These are phyloP conservation scores for Orbilia brochopaga DNA, from an alignment of 2,329 filamentous ascomycete genomes.

Conservation along the genomic window DNA sequence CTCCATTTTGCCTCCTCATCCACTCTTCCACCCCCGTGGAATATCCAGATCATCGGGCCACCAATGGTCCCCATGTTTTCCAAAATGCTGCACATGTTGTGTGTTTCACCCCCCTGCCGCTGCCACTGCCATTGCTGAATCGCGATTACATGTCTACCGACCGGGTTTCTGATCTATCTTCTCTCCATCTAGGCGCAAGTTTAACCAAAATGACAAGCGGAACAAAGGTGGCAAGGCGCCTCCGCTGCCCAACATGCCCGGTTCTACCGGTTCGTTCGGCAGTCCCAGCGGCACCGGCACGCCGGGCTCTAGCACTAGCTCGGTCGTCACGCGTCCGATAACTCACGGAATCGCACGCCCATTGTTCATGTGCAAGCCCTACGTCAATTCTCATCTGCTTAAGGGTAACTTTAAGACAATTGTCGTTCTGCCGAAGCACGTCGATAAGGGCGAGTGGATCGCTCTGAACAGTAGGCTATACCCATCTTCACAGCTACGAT, in stretches of 20 bases:
- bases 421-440: conserved; percentile 87
- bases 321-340: conserved; percentile 61
- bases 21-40: background rate
- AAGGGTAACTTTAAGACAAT: conserved; percentile 98
- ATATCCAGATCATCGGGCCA: background rate
- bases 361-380: conserved; percentile 60
- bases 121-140: background rate
- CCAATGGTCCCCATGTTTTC: background rate
- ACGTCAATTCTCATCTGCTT: conserved; percentile 60
- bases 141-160: background rate
- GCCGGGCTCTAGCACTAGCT: conserved; percentile 60
- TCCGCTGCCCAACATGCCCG: conserved; percentile 43
- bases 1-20: conserved; percentile 1
- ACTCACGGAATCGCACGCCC: conserved; percentile 60
- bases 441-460: conserved; percentile 94
- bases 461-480: conserved; percentile 81
- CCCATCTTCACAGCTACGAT: background rate
- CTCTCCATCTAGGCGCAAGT: conserved; percentile 42
- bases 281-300: conserved; percentile 54
- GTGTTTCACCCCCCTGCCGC: background rate
- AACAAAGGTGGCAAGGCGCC: conserved; percentile 41
- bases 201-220: conserved; percentile 40
- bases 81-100: background rate
- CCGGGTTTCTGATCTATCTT: conserved; percentile 15
- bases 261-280: conserved; percentile 29